These are phyloP conservation scores for Wickerhamiella spandovensis DNA, from an alignment of 805 yeast species.

Conservation along the genomic window DNA sequence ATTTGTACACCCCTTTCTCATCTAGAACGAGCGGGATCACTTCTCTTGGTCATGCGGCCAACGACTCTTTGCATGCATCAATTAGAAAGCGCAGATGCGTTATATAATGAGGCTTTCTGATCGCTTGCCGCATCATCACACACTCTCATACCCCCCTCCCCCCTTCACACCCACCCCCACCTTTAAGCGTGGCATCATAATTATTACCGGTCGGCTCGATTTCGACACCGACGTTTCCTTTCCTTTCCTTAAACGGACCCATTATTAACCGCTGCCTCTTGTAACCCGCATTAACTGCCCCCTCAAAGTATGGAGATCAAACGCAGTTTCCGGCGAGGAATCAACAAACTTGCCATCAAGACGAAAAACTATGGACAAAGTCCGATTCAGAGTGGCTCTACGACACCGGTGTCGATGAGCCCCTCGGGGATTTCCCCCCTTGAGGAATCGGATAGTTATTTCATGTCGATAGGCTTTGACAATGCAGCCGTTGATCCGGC, in stretches of 20 bases:
- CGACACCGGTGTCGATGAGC: not conserved
- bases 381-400: not conserved
- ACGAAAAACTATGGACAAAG: not conserved
- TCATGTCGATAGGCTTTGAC: constrained; percentile 3
- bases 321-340: not conserved
- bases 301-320: constrained; percentile 1
- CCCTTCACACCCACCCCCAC: not conserved
- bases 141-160: not conserved
- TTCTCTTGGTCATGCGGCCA: not conserved
- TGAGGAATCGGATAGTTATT: not conserved
- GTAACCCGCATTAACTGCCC: not conserved
- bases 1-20: no score
- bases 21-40: not conserved
- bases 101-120: not conserved
- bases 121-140: not conserved
- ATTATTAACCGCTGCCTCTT: not conserved
- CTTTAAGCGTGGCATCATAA: not conserved
- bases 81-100: not conserved
- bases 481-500: not conserved
- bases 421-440: not conserved
- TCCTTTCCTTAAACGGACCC: not conserved
- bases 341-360: not conserved
- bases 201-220: not conserved
- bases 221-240: not conserved
- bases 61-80: not conserved